phyloP scores from a whole-genome alignment of 225 moss, liverwort and hornwort species.

The Rhytidiadelphus loreus region DNA sequence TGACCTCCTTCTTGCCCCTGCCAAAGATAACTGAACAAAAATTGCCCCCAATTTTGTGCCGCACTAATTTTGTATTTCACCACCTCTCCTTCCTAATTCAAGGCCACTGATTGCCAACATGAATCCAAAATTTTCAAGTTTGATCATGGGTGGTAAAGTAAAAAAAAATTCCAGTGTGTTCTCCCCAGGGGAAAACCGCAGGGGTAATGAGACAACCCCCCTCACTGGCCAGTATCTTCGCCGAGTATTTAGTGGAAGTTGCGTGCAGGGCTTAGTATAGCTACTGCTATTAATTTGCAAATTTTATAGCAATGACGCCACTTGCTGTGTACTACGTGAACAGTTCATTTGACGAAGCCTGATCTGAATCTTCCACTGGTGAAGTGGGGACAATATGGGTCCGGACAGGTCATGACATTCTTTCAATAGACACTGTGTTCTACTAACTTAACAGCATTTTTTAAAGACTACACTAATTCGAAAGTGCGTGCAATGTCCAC shows the following conservation, averaged over 20 bases:
- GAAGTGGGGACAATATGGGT: not conserved
- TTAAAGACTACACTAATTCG: not conserved
- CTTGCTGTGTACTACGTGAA: not conserved
- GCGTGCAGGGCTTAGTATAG: not conserved
- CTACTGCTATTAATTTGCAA: not conserved
- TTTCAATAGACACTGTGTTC: not conserved
- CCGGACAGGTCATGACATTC: not conserved
- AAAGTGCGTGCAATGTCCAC: not conserved
- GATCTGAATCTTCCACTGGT: not conserved
- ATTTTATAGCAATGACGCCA: not conserved
- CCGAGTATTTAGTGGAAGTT: not conserved
- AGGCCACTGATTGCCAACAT: not conserved
- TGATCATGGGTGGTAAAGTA: not conserved
- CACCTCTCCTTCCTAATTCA: rapidly evolving
- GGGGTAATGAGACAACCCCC: not conserved
- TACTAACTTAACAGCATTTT: too few species aligned
- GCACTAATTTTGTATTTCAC: too few species aligned
- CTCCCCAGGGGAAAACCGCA: not conserved
- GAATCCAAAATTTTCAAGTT: not conserved
- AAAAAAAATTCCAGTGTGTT: not conserved
- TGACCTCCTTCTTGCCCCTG: too few species aligned
- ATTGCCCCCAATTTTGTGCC: not conserved
- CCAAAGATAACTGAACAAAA: not conserved
- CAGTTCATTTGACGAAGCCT: not conserved
- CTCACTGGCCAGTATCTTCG: not conserved